Base-by-base conservation (phyloP, 2,329 filamentous ascomycete species). In the Dactylonectria macrodidyma region DNA sequence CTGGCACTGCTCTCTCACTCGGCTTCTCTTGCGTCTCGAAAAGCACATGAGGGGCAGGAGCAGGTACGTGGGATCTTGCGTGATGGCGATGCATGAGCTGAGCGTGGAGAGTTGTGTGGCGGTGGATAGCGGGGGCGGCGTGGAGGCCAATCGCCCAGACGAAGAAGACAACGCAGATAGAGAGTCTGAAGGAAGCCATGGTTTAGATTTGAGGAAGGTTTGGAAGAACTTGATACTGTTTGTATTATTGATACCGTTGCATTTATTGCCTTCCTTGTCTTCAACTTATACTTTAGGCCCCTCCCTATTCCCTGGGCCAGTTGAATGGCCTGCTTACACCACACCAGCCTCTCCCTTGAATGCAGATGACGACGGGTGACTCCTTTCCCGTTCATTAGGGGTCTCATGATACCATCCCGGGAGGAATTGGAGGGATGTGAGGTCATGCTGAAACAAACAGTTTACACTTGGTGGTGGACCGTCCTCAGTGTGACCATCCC, bases 11-110 rank as follows among this genome's bases (percentile, higher is more conserved):
- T 33, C 66, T 70, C 26, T 68, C 66, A 30, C 50, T 63, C 1
- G 68, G 66, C n/a, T 66, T 62, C 6, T 70, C 58, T 5, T 64
- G 44, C 11, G 72, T 24, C 50, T 72, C 63, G 12, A 65, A 33
- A 34, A 66, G 30, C 16, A 64, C 36, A n/a, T 65, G 66, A 12
- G 71, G 59, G 14, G 51, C 51, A 1, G 19, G 47, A 5, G 54
- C 55, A 8, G 51, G 54, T 19, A 47, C 41, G 22, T 67, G 48
- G 2, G 68, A 59, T 33, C 57, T 75, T 46, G 54, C 26, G 51
- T 58, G 67, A 34, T 66, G 64, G 74, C 81, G 65, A 76, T 75
- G 73, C 81, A 83, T 81, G 82, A 83, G 64, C 22, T 70, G 64
- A 44, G 59, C 59, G 50, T 77, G 72, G 34, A 71, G 26, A 9